Base-by-base conservation (phyloP, 768 basidiomycete genomes). In the Phaeotremella fagi region DNA sequence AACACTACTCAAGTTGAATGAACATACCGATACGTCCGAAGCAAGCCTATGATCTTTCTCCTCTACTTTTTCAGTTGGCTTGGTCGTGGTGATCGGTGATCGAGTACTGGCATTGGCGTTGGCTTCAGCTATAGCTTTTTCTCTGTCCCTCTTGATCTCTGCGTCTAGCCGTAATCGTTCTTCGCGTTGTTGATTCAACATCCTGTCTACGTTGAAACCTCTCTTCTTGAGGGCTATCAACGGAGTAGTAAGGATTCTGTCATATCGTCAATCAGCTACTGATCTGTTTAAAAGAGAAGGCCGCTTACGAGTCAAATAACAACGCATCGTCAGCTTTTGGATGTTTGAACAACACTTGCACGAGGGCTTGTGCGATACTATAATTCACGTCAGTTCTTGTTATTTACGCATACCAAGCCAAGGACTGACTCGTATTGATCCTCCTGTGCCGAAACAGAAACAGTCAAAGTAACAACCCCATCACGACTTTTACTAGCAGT, bases 371-470 rank as follows among this genome's bases (percentile, higher is more conserved):
- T 0, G 94, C 86, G 14, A 98, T 85, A 73, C 90, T 92, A 33
- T 33, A 16, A 45, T 7, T 42, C 14, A 33, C 9, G 7, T 7
- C 31, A 33, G 38, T 41, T 20, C 12, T 11, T 20, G 11, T 41
- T 35, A n/a, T 9, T 9, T n/a, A 35, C 33, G 11, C 9, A 9
- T 35, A n/a, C 33, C 33, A n/a, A n/a, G 25, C 24, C 20, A 41
- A 3, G 28, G 3, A 82, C 88, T 77, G 65, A 90, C 89, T 95
- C 92, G 65, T 87, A 97, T 82, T 92, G 87, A 64, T 97, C 89
- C 38, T 88, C 78, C 58, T 85, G 81, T 1, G 84, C 77, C 54
- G 83, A 82, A n/a, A 79, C 79, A 4, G 88, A 86, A 28, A 92
- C 77, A 81, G 85, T 88, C 23, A 97, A 72, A 44, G 86, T 80